phyloP scores from a whole-genome alignment of 345 rosid species.

The Rhizophora apiculata region DNA sequence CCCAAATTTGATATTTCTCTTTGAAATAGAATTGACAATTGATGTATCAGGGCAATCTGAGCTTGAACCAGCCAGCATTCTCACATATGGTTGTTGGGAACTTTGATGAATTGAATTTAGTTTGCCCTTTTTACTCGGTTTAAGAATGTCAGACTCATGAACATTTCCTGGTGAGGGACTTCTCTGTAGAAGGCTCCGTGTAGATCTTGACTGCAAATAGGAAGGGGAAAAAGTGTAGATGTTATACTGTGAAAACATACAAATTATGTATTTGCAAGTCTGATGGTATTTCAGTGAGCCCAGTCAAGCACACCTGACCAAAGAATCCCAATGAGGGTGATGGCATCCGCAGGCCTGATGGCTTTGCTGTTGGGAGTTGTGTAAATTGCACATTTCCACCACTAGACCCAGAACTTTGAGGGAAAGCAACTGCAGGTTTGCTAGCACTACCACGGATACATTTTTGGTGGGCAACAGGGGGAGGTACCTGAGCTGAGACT shows the following conservation, averaged over 20 bases:
- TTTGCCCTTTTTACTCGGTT: constrained; percentile 23
- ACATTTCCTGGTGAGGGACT: constrained; percentile 31
- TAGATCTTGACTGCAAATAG: constrained; percentile 62
- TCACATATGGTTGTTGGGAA: constrained; percentile 26
- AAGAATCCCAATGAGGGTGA: constrained; percentile 88
- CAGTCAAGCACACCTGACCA: constrained; percentile 55
- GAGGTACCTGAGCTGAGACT: constrained; percentile 30
- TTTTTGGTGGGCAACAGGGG: constrained; percentile 30
- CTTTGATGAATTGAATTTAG: constrained; percentile 33
- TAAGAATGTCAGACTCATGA: constrained; percentile 32
- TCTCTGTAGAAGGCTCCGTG: constrained; percentile 33
- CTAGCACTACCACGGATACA: constrained; percentile 21
- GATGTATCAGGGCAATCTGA: constrained; percentile 28
- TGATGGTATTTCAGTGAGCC: background rate
- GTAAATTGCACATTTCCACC: constrained; percentile 27
- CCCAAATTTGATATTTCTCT: constrained; percentile 29
- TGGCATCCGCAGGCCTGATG: constrained; percentile 87
- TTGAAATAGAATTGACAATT: constrained; percentile 16
- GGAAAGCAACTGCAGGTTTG: constrained; percentile 28
- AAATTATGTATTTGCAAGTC: background rate
- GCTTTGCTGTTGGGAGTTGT: constrained; percentile 44
- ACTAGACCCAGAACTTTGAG: constrained; percentile 27
- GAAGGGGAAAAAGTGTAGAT: constrained; percentile 7
- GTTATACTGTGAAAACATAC: constrained; percentile 2
- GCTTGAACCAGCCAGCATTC: constrained; percentile 19